Evolutionary conservation across 2,329 filamentous ascomycete species (phyloP), one percentile per base, ranked within the genome.

Genomic region (Fusarium sp.): DNA sequence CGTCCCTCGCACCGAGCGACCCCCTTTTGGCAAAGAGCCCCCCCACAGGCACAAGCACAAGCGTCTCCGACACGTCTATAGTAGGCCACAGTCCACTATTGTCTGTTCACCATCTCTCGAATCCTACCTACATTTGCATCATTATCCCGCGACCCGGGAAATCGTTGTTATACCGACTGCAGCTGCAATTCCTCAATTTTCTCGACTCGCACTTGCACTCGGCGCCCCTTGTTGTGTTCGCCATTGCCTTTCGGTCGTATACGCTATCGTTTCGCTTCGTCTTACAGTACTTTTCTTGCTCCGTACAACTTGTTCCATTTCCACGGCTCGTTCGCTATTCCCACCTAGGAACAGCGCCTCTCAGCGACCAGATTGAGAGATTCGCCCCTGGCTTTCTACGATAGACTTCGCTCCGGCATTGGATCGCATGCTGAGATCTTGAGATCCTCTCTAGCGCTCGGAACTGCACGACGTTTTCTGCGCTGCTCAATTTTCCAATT

Each of bases 1-100:
- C 71, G 75, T 74, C 73, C 67, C 70, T 75, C 73, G 73, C 74
- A 76, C 75, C 75, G 74, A 76, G 71, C 75, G 73, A 74, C 75
- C 75, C 64, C 75, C 74, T 76, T 76, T 76, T 76, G 75, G 75
- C 74, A 73, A 70, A 70, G 44, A 70, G 54, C 63, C 69, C 63
- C 71, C 69, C 67, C 67, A 67, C 67, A 70, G 40, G 50, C 67
- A 70, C 67, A 67, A 67, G 56, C 73, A 70, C 73, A 76, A 75
- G 69, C 70, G 69, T 72, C 66, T 73, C 71, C 73, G 62, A 69
- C 71, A 66, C 62, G 60, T 73, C 69, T 69, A 61, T 66, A 74
- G 65, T 72, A 42, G 30, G 70, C 69, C 52, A 46, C 56, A 61
- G 64, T 61, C 61, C 48, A 40, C 48, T 52, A 20, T 52, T 30